These are phyloP conservation scores for Hygrophorus pudorinus DNA, from an alignment of 768 basidiomycete genomes.

Conservation along the genomic window DNA sequence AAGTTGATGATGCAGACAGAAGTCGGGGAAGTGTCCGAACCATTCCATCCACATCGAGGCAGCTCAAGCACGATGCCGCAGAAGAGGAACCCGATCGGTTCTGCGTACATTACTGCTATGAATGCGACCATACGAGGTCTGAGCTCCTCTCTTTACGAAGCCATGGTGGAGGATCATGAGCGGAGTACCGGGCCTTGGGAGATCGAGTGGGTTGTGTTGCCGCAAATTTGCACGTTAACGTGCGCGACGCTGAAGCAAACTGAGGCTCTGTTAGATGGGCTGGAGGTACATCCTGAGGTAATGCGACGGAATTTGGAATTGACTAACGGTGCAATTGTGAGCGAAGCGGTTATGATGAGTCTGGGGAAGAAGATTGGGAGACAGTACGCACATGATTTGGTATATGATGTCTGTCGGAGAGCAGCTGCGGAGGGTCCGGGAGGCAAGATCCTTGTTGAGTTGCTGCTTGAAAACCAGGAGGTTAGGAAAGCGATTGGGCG, in stretches of 20 bases:
- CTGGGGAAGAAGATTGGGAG: conserved; percentile 32
- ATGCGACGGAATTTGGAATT: conserved; percentile 31
- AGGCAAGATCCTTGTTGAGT: conserved; percentile 21
- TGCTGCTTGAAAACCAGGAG: conserved; percentile 19
- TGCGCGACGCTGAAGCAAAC: conserved; percentile 30
- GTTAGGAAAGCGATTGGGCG: conserved; percentile 17
- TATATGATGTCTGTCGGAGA: conserved; percentile 31
- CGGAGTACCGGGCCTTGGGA: conserved; percentile 40
- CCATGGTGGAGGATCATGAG: conserved; percentile 39
- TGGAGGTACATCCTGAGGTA: conserved; percentile 29
- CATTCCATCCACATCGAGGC: conserved; percentile 31
- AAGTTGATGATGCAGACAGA: conserved; percentile 41
- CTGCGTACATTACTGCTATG: conserved; percentile 35
- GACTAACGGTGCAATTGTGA: conserved; percentile 30
- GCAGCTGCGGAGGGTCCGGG: conserved; percentile 11
- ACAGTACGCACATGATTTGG: conserved; percentile 33
- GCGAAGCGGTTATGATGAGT: conserved; percentile 40
- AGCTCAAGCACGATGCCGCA: conserved; percentile 43
- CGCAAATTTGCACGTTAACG: conserved; percentile 33
- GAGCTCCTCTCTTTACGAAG: conserved; percentile 29
- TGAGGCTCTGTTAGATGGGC: conserved; percentile 22
- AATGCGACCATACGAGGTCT: conserved; percentile 30
- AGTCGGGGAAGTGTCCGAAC: conserved; percentile 34
- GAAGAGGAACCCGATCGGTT: conserved; percentile 37
- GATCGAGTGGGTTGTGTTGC: conserved; percentile 39